Conservation (phyloP, 176 grass and related monocot species). For the Carex parvula region DNA sequence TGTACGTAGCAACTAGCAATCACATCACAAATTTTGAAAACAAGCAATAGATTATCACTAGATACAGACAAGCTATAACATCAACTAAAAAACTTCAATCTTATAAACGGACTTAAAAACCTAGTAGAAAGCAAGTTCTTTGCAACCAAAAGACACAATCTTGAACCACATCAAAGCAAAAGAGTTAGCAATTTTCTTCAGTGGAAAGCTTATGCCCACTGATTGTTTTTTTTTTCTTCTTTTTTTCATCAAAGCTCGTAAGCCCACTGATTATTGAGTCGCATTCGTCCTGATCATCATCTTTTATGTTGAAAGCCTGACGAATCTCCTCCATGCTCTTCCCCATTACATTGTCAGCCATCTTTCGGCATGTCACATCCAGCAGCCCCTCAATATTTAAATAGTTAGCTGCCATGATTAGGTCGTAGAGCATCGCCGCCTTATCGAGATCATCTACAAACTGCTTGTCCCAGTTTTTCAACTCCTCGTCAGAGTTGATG, state of each 20-base stretch:
- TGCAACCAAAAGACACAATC: background rate
- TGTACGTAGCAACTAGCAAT: too few species aligned
- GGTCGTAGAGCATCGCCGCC: background rate
- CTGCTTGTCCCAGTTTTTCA: background rate
- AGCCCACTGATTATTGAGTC: background rate
- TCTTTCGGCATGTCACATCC: background rate
- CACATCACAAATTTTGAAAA: too few species aligned
- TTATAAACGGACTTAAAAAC: background rate
- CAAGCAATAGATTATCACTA: too few species aligned
- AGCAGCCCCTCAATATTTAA: background rate
- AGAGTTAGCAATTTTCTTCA: background rate
- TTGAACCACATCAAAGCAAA: background rate
- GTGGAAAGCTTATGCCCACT: background rate
- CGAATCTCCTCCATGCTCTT: background rate
- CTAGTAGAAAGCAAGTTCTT: background rate
- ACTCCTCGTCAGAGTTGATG: background rate
- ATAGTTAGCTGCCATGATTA: background rate
- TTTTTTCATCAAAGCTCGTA: background rate
- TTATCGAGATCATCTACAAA: background rate
- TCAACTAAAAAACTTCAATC: background rate
- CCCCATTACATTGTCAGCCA: background rate
- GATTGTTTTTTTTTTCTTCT: too few species aligned
- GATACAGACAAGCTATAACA: too few species aligned
- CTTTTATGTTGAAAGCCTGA: background rate
- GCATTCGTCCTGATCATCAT: background rate